Evolutionary conservation across 164 flowering plant genomes (phyloP), one percentile per base, ranked within the genome.

Genomic region (Stephania cephalantha): DNA sequence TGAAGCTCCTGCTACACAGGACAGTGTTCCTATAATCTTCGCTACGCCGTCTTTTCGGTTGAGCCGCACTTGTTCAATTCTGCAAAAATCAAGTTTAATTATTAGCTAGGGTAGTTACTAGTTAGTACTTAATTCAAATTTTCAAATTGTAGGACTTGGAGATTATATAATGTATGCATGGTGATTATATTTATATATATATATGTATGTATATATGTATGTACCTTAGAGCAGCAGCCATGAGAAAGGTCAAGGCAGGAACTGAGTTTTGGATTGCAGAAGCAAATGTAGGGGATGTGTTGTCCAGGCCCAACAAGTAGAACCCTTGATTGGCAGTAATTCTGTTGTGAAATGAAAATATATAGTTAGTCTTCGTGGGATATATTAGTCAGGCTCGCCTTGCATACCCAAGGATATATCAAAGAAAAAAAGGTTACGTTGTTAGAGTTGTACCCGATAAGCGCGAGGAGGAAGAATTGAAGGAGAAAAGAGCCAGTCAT

Each of bases 291-390:
- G 99, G 99, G 0, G 99, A 90, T 1, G 99, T 96, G 86, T 92
- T 86, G 78, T 94, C 97, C 72, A 96, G 76, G 1, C 99, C 99
- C 85, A 96, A 76, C 85, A 96, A 85, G 89, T 96, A 96, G 86
- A 96, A 96, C 42, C 97, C 99, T 88, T 96, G 99, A 75, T 94
- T 96, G 69, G 98, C 97, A 55, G 98, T 96, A 20, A 96, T 96
- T 81, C 99, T 96, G 90, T 78, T n/a, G 45, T 31, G 12, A 69
- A 22, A 67, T 8, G 11, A 35, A 35, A 3, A 30, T n/a, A 5
- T 20, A 9, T 45, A 22, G 18, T 42, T 70, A 6, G 42, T 35
- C 1, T 35, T 35, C 42, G 4, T 35, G 42, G 42, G 42, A 35
- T n/a, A n/a, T n/a, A n/a, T 2, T 35, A 35, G 42, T 35, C 42